These are phyloP conservation scores for Ophiostoma piceae DNA, from an alignment of 2,329 filamentous ascomycete genomes.

Conservation along the genomic window DNA sequence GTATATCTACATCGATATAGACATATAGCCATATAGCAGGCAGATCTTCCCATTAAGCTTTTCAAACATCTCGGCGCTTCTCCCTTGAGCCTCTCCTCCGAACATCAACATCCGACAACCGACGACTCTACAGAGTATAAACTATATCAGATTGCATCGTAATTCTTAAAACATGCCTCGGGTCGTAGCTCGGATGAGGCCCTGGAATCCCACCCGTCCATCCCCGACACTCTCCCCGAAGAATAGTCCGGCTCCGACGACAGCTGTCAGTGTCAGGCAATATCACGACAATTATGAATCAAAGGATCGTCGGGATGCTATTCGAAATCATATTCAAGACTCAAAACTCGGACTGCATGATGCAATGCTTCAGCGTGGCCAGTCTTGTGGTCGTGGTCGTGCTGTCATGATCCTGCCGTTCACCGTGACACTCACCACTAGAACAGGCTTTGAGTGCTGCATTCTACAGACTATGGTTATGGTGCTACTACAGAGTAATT, in stretches of 20 bases:
- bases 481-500: no score
- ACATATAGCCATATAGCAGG: neutral
- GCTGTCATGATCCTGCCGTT: neutral
- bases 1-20: neutral
- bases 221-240: constrained; percentile 6
- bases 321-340: neutral
- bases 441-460: neutral
- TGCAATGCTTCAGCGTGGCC: neutral
- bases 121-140: neutral
- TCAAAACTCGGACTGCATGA: neutral
- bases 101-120: neutral
- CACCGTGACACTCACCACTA: neutral
- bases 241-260: neutral
- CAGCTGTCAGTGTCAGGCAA: neutral
- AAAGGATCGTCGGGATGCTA: neutral
- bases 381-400: neutral
- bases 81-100: neutral
- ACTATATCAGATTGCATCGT: no score
- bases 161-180: no score
- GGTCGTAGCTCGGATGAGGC: neutral
- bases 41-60: neutral
- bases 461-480: neutral
- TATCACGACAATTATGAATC: neutral
- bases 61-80: neutral
- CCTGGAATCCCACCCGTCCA: neutral